A percentile compares a stretch with the other conserved stretches of the same genome.
Evolutionary conservation across 192 early-diverging fungal species (phyloP).

Genomic region (Umbelopsis isabellina): DNA sequence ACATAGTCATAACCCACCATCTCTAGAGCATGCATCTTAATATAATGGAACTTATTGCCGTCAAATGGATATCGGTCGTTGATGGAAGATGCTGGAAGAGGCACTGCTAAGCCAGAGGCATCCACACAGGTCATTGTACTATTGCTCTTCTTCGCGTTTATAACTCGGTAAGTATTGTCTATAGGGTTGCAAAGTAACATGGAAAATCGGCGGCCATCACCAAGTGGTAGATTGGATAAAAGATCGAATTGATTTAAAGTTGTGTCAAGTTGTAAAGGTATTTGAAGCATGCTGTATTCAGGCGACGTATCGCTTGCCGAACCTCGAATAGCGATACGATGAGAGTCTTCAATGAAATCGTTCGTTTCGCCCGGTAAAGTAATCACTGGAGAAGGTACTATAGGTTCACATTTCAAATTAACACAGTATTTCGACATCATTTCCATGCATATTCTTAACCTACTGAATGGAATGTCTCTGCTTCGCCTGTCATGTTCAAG

Average conservation of each 20-base stretch:
- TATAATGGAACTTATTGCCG: slow-evolving; percentile 42
- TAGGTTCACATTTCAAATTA: too few relatives aligned
- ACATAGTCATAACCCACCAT: slow-evolving; percentile 46
- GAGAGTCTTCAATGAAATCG: background rate
- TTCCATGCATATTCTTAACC: background rate
- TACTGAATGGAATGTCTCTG: background rate
- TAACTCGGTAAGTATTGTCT: slow-evolving; percentile 2
- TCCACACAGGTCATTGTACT: slow-evolving; percentile 7
- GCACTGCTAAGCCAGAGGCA: slow-evolving; percentile 28
- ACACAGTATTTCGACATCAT: background rate
- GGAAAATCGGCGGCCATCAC: slow-evolving; percentile 29
- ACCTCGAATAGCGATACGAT: slow-evolving; percentile 1
- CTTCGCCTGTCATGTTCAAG: slow-evolving; percentile 37
- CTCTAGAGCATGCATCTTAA: slow-evolving; percentile 41
- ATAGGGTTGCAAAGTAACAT: slow-evolving; percentile 49
- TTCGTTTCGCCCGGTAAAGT: background rate
- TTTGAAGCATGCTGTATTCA: background rate
- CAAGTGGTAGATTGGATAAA: slow-evolving; percentile 43
- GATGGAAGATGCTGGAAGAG: slow-evolving; percentile 37
- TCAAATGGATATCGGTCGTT: slow-evolving; percentile 29
- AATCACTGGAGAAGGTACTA: slow-evolving; percentile 1
- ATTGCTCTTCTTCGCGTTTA: background rate
- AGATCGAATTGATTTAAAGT: slow-evolving; percentile 29
- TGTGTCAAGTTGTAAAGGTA: slow-evolving; percentile 5
- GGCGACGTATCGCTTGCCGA: background rate